These are phyloP conservation scores for Prototheca cutis DNA, from an alignment of 163 green algal genomes.

Conservation along the genomic window DNA sequence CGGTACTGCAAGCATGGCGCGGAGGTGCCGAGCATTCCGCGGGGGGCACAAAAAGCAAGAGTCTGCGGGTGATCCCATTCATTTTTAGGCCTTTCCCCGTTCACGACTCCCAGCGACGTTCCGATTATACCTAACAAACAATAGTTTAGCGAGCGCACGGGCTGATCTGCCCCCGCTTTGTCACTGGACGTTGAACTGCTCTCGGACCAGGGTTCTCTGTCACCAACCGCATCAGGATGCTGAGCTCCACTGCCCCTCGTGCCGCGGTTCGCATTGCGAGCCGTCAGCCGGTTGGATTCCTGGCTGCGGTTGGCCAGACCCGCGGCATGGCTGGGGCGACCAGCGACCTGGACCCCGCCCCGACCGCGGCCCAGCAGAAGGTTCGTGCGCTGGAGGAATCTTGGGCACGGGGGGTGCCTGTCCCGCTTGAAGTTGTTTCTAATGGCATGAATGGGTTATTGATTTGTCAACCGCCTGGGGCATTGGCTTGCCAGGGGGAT, in stretches of 20 bases:
- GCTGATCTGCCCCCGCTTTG: background rate
- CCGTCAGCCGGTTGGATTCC: background rate
- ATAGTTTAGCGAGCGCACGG: constrained; percentile 2
- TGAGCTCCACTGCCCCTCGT: background rate
- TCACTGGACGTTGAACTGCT: background rate
- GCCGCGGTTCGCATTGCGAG: background rate
- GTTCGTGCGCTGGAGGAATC: no score
- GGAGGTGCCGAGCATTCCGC: no score
- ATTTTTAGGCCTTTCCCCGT: background rate
- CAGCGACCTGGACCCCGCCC: constrained; percentile 17
- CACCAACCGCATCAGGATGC: background rate
- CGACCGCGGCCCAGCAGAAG: constrained; percentile 15
- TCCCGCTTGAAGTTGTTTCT: no score
- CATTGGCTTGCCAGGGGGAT: no score
- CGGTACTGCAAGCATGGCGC: no score
- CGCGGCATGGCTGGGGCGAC: constrained; percentile 2
- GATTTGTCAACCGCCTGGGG: no score
- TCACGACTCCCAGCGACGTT: background rate
- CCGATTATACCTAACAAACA: background rate
- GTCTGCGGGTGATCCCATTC: constrained; percentile 3
- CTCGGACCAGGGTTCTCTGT: background rate
- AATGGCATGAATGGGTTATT: no score
- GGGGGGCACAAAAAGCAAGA: no score
- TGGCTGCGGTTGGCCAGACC: background rate
- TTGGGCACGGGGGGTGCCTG: no score